These are phyloP conservation scores for Leishmania martiniquensis DNA, from an alignment of 208 protist species.

Conservation along the genomic window DNA sequence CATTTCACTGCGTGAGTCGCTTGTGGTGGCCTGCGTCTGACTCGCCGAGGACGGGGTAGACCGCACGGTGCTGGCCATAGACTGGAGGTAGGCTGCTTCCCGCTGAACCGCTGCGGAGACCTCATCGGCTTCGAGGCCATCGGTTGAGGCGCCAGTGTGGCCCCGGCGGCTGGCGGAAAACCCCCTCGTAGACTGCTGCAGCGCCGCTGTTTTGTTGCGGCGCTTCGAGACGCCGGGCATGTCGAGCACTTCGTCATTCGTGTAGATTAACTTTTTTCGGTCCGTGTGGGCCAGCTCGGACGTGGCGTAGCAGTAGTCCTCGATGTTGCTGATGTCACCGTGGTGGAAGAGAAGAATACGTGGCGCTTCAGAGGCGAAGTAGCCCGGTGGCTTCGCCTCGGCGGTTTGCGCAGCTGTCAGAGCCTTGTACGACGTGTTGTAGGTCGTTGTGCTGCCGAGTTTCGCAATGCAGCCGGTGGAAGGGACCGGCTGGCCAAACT, in stretches of 20 bases:
- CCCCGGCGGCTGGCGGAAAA: constrained; percentile 9
- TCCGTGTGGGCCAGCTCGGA: constrained; percentile 75
- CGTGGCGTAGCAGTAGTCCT: constrained; percentile 54
- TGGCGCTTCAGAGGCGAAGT: constrained; percentile 64
- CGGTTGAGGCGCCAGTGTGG: not conserved
- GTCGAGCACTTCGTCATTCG: constrained; percentile 69
- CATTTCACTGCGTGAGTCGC: not conserved
- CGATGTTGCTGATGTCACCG: constrained; percentile 65
- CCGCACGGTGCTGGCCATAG: constrained; percentile 27
- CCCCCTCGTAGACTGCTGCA: constrained; percentile 40
- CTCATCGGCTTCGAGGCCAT: constrained; percentile 13
- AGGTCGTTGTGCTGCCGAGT: constrained; percentile 51
- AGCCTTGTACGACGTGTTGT: constrained; percentile 54
- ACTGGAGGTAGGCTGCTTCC: constrained; percentile 21
- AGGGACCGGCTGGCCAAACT: constrained; percentile 26
- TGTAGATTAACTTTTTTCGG: constrained; percentile 33
- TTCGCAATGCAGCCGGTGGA: constrained; percentile 8
- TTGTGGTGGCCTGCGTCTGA: not conserved
- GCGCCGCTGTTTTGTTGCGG: constrained; percentile 30
- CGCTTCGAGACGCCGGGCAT: constrained; percentile 58
- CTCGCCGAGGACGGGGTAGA: not conserved
- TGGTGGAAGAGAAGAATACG: constrained; percentile 86
- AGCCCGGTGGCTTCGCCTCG: constrained; percentile 51
- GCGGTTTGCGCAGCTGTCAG: constrained; percentile 40
- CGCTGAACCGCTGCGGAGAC: constrained; percentile 19